Conservation (phyloP, 768 basidiomycete genomes). For the Mycena rosella region DNA sequence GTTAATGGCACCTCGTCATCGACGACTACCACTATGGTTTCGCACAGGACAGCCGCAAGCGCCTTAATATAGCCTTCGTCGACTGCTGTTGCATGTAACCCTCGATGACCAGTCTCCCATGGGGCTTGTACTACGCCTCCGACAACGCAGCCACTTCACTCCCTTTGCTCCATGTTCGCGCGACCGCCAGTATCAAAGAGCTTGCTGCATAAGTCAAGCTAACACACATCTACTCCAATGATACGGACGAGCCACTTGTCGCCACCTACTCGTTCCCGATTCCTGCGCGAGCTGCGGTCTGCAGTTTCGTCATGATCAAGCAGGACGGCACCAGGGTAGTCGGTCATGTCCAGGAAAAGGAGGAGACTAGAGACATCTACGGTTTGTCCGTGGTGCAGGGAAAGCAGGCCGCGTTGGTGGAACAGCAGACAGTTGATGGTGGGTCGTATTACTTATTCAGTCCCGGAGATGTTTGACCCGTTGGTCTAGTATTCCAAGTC, state of each 20-base stretch:
- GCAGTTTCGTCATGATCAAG: slow-evolving; percentile 31
- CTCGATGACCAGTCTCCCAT: background rate
- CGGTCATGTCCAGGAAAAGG: slow-evolving; percentile 32
- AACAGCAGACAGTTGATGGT: slow-evolving; percentile 35
- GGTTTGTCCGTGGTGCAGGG: slow-evolving; percentile 25
- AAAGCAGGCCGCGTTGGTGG: slow-evolving; percentile 27
- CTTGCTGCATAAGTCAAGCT: slow-evolving; percentile 34
- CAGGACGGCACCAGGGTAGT: slow-evolving; percentile 34
- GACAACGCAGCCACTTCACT: slow-evolving; percentile 9
- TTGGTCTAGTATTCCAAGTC: slow-evolving; percentile 27
- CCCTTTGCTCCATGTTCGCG: slow-evolving; percentile 27
- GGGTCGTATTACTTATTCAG: background rate
- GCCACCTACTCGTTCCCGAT: slow-evolving; percentile 35
- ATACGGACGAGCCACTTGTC: slow-evolving; percentile 16
- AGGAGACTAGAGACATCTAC: slow-evolving; percentile 28
- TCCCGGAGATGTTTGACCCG: background rate
- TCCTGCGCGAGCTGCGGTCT: slow-evolving; percentile 29
- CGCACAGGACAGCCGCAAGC: too few species aligned
- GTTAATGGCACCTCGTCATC: too few species aligned
- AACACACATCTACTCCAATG: slow-evolving; percentile 34
- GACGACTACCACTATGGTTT: too few species aligned
- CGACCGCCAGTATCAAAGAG: slow-evolving; percentile 33
- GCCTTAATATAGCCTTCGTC: background rate
- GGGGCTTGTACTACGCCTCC: slow-evolving; percentile 22
- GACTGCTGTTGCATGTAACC: background rate